phyloP scores from a whole-genome alignment of 768 basidiomycete species.

The Boletellus emodensis region DNA sequence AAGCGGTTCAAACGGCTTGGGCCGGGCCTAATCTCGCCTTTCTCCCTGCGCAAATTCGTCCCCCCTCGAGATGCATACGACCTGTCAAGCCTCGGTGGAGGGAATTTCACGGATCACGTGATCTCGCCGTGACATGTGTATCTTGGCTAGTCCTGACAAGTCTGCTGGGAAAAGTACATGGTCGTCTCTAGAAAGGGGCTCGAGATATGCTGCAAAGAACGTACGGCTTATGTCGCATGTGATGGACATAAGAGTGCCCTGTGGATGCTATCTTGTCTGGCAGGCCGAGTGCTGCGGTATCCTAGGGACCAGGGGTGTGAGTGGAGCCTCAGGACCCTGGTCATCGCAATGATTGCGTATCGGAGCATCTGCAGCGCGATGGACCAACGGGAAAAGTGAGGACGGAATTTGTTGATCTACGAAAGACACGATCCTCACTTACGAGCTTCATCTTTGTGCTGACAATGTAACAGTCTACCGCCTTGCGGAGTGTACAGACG shows the following conservation, averaged over 20 bases:
- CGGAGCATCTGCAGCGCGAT: neutral
- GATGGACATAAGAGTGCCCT: neutral
- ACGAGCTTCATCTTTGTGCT: neutral
- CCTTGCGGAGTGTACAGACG: neutral
- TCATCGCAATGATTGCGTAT: neutral
- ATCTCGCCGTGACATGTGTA: too few relatives aligned
- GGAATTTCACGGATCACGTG: conserved; percentile 5
- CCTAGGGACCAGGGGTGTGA: neutral
- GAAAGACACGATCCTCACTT: neutral
- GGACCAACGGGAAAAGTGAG: neutral
- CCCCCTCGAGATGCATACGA: too few relatives aligned
- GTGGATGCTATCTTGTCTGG: neutral
- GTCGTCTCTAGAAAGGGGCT: neutral
- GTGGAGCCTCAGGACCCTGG: neutral
- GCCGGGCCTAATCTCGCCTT: conserved; percentile 4
- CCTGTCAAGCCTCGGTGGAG: too few relatives aligned
- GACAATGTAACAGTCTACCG: neutral
- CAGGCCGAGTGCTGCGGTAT: too few relatives aligned
- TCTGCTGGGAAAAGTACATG: too few relatives aligned
- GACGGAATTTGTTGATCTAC: neutral
- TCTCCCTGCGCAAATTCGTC: neutral
- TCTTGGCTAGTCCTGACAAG: too few relatives aligned
- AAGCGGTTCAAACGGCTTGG: neutral
- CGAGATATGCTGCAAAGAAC: neutral
- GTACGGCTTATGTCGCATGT: neutral